These are phyloP conservation scores for Calocera viscosa DNA, from an alignment of 768 basidiomycete species.

Conservation along the genomic window DNA sequence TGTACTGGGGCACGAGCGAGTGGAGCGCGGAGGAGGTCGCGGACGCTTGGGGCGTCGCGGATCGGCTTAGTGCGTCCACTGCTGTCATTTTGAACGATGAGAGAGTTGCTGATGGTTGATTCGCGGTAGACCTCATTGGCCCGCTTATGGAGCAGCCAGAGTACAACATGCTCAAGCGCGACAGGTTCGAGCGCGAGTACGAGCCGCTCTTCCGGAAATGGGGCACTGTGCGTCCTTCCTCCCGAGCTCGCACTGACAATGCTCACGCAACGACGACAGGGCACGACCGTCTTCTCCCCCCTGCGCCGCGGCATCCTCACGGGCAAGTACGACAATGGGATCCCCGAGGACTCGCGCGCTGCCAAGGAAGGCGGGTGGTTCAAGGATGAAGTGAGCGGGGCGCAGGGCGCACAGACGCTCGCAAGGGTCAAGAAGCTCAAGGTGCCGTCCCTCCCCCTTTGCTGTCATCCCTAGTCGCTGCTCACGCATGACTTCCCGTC, in stretches of 20 bases:
- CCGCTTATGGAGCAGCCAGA: conserved; percentile 7
- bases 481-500: no score
- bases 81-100: neutral
- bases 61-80: neutral
- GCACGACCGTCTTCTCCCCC: conserved; percentile 62
- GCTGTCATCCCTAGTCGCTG: no score
- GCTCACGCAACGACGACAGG: conserved; percentile 22
- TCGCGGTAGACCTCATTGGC: neutral
- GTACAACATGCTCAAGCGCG: conserved; percentile 60
- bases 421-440: conserved; percentile 12
- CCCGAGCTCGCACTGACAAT: neutral
- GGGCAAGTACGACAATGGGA: conserved; percentile 33
- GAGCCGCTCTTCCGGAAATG: conserved; percentile 26
- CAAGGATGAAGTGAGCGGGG: conserved; percentile 11
- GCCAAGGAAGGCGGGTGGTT: conserved; percentile 15
- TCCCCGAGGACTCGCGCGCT: conserved; percentile 16
- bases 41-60: conserved; percentile 32
- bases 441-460: neutral
- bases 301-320: conserved; percentile 65
- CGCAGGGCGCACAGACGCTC: conserved; percentile 12
- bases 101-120: neutral
- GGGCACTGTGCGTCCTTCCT: conserved; percentile 3
- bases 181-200: conserved; percentile 73
- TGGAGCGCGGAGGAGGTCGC: conserved; percentile 62
- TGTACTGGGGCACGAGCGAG: conserved; percentile 43